These are phyloP conservation scores for Corchorus olitorius DNA, from an alignment of 345 rosid species.

Conservation along the genomic window DNA sequence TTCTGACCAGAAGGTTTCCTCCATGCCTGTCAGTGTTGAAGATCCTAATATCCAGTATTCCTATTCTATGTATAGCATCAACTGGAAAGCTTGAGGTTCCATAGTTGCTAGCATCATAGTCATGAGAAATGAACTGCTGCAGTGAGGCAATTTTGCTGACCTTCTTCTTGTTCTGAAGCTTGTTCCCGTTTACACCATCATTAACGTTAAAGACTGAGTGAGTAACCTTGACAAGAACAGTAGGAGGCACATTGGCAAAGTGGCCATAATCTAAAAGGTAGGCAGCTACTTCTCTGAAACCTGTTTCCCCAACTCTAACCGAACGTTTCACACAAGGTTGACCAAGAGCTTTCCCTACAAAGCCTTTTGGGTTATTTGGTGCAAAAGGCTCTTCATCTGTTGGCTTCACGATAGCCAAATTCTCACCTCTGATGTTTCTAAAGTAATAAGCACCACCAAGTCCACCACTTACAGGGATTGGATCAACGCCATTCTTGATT, in stretches of 20 bases:
- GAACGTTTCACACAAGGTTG: constrained; percentile 94
- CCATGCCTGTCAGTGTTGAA: constrained; percentile 96
- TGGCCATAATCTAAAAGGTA: constrained; percentile 80
- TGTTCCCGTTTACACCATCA: constrained; percentile 71
- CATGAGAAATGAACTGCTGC: constrained; percentile 89
- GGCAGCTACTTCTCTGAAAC: constrained; percentile 95
- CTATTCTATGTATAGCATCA: constrained; percentile 82
- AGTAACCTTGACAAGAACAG: constrained; percentile 89
- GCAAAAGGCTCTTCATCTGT: constrained; percentile 99
- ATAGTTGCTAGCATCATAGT: constrained; percentile 93
- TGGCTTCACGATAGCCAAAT: constrained; percentile 90
- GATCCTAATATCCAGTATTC: constrained; percentile 85
- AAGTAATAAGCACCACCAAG: constrained; percentile 97
- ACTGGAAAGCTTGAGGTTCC: constrained; percentile 98
- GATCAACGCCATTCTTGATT: constrained; percentile 81
- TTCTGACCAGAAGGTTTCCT: constrained; percentile 90
- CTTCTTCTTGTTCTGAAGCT: constrained; percentile 54
- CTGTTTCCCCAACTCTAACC: constrained; percentile 94
- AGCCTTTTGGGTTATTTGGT: constrained; percentile 96
- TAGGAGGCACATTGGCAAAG: constrained; percentile 93
- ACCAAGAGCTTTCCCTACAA: constrained; percentile 93
- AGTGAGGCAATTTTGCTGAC: constrained; percentile 96
- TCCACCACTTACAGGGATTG: constrained; percentile 74
- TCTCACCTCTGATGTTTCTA: constrained; percentile 66
- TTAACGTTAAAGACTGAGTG: constrained; percentile 88